Evolutionary conservation across 2,329 filamentous ascomycete genomes (phyloP), one percentile per base, ranked within the genome.

Genomic region (Paecilomyces variotii): DNA sequence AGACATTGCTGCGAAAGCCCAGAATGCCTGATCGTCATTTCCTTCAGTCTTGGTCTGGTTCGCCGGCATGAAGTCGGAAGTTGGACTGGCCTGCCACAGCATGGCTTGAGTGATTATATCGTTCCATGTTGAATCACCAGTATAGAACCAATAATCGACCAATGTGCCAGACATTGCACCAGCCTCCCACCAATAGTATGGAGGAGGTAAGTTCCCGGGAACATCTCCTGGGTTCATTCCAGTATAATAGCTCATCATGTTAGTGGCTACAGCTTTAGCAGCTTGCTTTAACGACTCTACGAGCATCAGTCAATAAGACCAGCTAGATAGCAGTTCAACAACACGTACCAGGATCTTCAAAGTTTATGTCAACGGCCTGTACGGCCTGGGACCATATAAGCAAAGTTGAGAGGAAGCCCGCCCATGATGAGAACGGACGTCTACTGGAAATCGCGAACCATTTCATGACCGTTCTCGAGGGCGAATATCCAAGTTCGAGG

Each of bases 21-120:
- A 85, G 65, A 84, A 84, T 7, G 74, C 77, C 66, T 84, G 82
- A 59, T 84, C 82, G 56, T 84, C 82, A 61, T 84, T 84, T 54
- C 81, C 82, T 61, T 79, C 72, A 0, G 71, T 74, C 53, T 67
- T 67, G 7, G 68, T 74, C 54, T 77, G 75, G 57, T 76, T 77
- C n/a, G 66, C 62, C 1, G 75, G 75, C 68, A 76, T 76, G 57
- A 74, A 78, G 9, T 75, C 70, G 7, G 65, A 68, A 30, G 70
- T 68, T 14, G 69, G 63, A 4, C 75, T 74, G 4, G 68, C 70
- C 59, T 78, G 75, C 66, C 70, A 75, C 10, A 71, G 60, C 35
- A 78, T 58, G 1, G 64, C 75, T 57, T 76, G 69, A 2, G 56
- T 69, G 0, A 72, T 71, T 53, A 75, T 68, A 7, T 70, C 56